These are phyloP conservation scores for Penicillium sp. DNA, from an alignment of 2,329 filamentous ascomycete genomes.

Conservation along the genomic window DNA sequence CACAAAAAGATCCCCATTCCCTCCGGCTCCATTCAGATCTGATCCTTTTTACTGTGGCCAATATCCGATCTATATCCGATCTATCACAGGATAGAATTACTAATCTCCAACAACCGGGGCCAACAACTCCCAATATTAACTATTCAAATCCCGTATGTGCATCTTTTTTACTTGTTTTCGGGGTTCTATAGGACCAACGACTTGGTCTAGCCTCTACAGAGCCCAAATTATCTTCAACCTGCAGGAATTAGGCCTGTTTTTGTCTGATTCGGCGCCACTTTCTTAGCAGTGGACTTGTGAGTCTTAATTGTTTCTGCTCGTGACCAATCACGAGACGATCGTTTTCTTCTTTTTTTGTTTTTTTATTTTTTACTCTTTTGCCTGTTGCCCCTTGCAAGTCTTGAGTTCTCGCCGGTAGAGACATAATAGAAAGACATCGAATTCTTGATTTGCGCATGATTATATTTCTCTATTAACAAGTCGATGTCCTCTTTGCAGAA, in stretches of 20 bases:
- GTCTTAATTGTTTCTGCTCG: conserved; percentile 7
- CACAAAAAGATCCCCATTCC: conserved; percentile 17
- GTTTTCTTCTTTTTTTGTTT: background rate
- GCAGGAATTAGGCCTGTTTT: conserved; percentile 3
- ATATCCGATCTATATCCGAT: background rate
- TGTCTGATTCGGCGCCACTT: conserved; percentile 10
- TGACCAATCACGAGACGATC: conserved; percentile 24
- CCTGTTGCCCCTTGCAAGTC: background rate
- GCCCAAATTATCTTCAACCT: conserved; percentile 4
- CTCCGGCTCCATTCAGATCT: conserved; percentile 9
- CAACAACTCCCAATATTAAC: background rate
- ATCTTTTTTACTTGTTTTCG: conserved; percentile 5
- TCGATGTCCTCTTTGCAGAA: background rate
- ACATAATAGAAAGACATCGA: background rate
- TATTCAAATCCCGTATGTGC: background rate
- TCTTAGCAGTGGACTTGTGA: conserved; percentile 7
- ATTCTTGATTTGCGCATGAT: background rate
- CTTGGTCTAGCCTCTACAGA: conserved; percentile 1
- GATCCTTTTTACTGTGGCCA: background rate
- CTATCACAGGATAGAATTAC: background rate
- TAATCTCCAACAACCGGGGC: background rate
- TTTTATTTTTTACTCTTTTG: background rate
- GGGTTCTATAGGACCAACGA: background rate
- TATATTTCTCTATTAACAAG: background rate
- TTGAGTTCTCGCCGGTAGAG: background rate